Conservation (phyloP, 176 grass and related monocot genomes). For the Neostapfia colusana region DNA sequence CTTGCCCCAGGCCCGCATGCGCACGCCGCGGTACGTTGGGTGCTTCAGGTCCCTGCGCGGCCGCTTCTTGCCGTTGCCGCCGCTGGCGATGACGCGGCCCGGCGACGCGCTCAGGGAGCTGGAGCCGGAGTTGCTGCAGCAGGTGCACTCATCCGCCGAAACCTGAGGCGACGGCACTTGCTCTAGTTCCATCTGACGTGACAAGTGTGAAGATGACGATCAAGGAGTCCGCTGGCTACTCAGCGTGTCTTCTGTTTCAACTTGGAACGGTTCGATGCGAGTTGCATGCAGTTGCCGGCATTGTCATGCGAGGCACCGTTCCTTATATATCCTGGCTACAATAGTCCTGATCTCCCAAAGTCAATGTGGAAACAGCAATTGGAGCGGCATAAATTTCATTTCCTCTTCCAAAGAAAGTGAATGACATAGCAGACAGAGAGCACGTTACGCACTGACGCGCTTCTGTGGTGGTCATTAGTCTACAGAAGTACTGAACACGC, state of each 20-base stretch:
- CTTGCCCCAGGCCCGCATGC: conserved; percentile 78
- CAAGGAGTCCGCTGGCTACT: not conserved
- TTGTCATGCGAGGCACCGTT: conserved; percentile 18
- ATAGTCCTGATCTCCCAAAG: not conserved
- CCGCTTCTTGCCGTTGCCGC: conserved; percentile 47
- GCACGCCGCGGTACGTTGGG: conserved; percentile 79
- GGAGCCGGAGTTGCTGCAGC: conserved; percentile 30
- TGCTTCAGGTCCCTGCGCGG: conserved; percentile 71
- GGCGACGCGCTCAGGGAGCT: conserved; percentile 29
- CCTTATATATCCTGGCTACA: conserved; percentile 23
- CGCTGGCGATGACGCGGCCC: not conserved
- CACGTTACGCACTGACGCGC: conserved; percentile 28
- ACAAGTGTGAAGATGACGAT: not conserved
- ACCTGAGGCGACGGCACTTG: not conserved
- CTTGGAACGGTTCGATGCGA: not conserved
- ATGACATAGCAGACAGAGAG: conserved; percentile 35
- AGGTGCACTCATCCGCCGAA: conserved; percentile 32
- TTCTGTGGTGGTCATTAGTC: conserved; percentile 27
- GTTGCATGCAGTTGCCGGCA: not conserved
- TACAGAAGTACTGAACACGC: conserved; percentile 8
- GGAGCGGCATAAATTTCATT: not conserved
- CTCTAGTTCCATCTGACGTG: conserved; percentile 37
- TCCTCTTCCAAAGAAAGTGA: conserved; percentile 32
- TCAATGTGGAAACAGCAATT: conserved; percentile 39
- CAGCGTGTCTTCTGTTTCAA: not conserved